Conservation (phyloP, 257 asterid species). For the Solanum piurae region DNA sequence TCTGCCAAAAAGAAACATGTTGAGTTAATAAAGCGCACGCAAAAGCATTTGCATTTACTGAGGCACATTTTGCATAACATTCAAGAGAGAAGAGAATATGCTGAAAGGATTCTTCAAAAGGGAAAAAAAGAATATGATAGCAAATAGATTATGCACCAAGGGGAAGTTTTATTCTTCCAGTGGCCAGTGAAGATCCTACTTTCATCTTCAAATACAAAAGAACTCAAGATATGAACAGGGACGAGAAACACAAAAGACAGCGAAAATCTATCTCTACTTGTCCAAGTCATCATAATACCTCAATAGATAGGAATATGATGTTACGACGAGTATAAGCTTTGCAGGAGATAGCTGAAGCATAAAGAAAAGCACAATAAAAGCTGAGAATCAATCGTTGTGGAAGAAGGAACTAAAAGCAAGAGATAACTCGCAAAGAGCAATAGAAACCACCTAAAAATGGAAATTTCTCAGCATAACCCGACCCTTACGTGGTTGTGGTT, state of each 20-base stretch:
- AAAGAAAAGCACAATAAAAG: not conserved
- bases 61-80: not conserved
- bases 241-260: not conserved
- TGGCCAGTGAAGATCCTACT: not conserved
- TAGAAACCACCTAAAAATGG: not conserved
- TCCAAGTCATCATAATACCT: not conserved
- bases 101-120: not conserved
- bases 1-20: slow-evolving; percentile 25
- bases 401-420: not conserved
- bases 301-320: not conserved
- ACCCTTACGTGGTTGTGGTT: not conserved
- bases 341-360: not conserved
- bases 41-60: not conserved
- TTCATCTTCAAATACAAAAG: not conserved
- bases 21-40: not conserved
- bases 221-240: not conserved
- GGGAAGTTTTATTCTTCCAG: not conserved
- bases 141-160: not conserved
- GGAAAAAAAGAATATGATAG: not conserved
- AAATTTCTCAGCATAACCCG: not conserved
- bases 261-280: not conserved
- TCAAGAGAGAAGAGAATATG: not conserved
- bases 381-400: not conserved
- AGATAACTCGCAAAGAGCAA: not conserved
- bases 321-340: not conserved